Evolutionary conservation across 768 basidiomycete species (phyloP).

Genomic region (Baorangia bicolor): DNA sequence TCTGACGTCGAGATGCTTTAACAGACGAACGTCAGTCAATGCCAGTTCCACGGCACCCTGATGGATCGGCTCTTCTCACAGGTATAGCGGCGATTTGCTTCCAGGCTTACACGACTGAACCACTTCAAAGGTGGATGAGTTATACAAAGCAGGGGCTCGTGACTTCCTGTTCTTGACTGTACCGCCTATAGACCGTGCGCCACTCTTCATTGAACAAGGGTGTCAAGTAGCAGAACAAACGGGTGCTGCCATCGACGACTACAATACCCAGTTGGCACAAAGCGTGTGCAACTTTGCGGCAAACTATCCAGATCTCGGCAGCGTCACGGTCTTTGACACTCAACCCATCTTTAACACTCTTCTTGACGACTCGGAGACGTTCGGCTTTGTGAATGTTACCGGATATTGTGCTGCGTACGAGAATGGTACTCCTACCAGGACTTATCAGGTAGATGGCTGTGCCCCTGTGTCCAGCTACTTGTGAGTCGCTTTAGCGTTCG

Average conservation of each 20-base stretch:
- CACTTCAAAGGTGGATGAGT: constrained; percentile 12
- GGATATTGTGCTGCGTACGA: constrained; percentile 60
- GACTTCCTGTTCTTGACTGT: constrained; percentile 65
- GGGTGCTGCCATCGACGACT: constrained; percentile 41
- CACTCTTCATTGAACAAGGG: constrained; percentile 48
- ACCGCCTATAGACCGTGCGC: constrained; percentile 56
- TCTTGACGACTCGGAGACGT: constrained; percentile 48
- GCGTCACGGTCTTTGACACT: constrained; percentile 52
- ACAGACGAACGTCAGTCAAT: constrained; percentile 25
- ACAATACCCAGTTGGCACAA: constrained; percentile 47
- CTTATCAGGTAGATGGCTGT: constrained; percentile 56
- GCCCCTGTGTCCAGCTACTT: constrained; percentile 67
- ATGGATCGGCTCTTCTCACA: constrained; percentile 30
- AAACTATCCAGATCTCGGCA: constrained; percentile 42
- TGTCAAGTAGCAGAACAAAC: constrained; percentile 26
- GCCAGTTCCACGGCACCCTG: constrained; percentile 25
- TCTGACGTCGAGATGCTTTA: background rate
- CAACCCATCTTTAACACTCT: constrained; percentile 58
- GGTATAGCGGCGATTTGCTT: constrained; percentile 5
- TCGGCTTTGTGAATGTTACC: constrained; percentile 59
- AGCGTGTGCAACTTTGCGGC: constrained; percentile 41
- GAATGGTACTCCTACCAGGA: constrained; percentile 51
- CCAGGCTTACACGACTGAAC: background rate
- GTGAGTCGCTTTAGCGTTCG: constrained; percentile 37
- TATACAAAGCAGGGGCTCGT: constrained; percentile 46